A percentile compares a stretch with the other conserved stretches of the same genome.
These are phyloP conservation scores for Pseudocercospora crystallina DNA, from an alignment of 2,329 filamentous ascomycete species.

Conservation along the genomic window DNA sequence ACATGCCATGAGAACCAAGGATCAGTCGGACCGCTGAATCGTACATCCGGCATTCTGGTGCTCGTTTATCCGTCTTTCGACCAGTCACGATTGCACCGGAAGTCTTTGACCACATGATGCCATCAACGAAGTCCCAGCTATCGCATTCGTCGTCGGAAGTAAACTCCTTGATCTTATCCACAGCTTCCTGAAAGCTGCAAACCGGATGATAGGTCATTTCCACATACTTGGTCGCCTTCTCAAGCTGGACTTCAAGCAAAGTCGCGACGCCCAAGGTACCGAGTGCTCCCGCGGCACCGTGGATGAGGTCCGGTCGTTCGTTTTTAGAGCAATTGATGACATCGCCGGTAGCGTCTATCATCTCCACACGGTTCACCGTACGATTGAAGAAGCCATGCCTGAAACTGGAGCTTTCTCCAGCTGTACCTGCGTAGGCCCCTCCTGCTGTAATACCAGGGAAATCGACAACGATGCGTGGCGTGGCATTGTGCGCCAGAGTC, in stretches of 20 bases:
- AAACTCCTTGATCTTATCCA: conserved; percentile 38
- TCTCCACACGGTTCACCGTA: conserved; percentile 61
- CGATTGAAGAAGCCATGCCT: conserved; percentile 65
- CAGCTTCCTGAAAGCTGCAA: conserved; percentile 39
- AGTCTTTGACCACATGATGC: conserved; percentile 44
- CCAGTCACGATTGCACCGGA: conserved; percentile 2
- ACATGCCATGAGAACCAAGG: conserved; percentile 74
- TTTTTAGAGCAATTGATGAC: conserved; percentile 37
- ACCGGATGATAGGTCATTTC: conserved; percentile 49
- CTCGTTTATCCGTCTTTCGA: not conserved
- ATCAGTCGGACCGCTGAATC: conserved; percentile 60
- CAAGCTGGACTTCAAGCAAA: conserved; percentile 50
- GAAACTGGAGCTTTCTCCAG: conserved; percentile 66
- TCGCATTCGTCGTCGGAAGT: conserved; percentile 29
- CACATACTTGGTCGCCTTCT: conserved; percentile 48
- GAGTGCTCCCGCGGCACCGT: conserved; percentile 63
- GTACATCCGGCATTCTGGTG: not conserved
- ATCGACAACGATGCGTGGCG: conserved; percentile 68
- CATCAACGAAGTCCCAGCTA: conserved; percentile 63
- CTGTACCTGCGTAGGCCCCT: conserved; percentile 65
- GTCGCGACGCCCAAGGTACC: conserved; percentile 68
- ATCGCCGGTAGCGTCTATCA: conserved; percentile 61
- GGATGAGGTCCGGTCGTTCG: conserved; percentile 60
- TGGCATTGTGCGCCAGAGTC: conserved; percentile 54
- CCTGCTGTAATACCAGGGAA: conserved; percentile 69